Evolutionary conservation across 768 basidiomycete genomes (phyloP).

Genomic region (Antrodiella citrinella): DNA sequence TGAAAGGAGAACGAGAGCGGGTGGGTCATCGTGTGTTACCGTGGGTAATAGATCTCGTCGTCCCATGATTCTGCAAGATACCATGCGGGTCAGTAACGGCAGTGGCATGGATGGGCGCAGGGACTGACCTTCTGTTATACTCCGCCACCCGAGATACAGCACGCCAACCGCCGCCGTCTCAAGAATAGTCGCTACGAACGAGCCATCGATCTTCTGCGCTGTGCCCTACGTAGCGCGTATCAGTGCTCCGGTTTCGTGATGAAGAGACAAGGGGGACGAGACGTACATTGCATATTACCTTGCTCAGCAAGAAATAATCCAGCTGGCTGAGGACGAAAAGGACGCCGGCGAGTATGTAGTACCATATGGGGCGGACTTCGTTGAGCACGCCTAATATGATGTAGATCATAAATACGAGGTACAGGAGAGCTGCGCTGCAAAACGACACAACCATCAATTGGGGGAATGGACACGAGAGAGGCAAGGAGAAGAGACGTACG

Average conservation of each 20-base stretch:
- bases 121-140: conserved; percentile 80
- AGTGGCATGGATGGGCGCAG: neutral
- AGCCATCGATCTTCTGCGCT: conserved; percentile 53
- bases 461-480: neutral
- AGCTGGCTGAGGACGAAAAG: conserved; percentile 78
- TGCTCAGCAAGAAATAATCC: conserved; percentile 72
- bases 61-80: conserved; percentile 34
- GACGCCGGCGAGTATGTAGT: conserved; percentile 63
- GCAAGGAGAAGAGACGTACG: conserved; percentile 34
- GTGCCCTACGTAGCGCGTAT: too few relatives aligned
- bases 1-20: too few relatives aligned
- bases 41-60: conserved; percentile 37
- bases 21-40: too few relatives aligned
- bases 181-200: conserved; percentile 78
- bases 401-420: conserved; percentile 70
- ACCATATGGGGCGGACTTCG: conserved; percentile 75
- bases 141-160: conserved; percentile 76
- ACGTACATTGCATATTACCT: conserved; percentile 65
- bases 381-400: conserved; percentile 70
- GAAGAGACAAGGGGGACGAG: neutral
- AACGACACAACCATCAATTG: neutral
- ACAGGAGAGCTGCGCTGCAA: conserved; percentile 56
- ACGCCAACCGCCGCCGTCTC: conserved; percentile 67
- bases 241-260: neutral
- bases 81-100: neutral